Evolutionary conservation across 2,329 filamentous ascomycete species (phyloP), one percentile per base, ranked within the genome.

Genomic region (Fusarium musae): DNA sequence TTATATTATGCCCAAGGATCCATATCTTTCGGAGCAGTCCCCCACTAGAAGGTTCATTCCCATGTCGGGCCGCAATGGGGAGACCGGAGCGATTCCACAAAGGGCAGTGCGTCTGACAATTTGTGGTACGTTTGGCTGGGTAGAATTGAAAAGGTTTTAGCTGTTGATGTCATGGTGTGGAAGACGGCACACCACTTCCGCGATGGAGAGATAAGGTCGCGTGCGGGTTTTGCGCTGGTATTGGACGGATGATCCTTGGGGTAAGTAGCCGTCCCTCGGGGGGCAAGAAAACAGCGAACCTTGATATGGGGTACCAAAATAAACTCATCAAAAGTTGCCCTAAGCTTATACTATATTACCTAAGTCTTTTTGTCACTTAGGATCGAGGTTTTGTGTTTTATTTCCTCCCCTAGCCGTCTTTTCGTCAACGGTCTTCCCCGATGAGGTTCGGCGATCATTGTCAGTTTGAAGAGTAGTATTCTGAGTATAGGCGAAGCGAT

Each of bases 1-100:
- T 69, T 67, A 66, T 66, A 70, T 66, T 43, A 69, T 50, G 30
- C 46, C 42, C 46, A 49, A 60, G 57, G 36, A 68, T 68, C 65
- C 65, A 63, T 67, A 49, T 63, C 59, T 43, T 68, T 47, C 46
- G 39, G 43, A 50, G n/a, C 57, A 34, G 30, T 42, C 47, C 64
- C 66, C 65, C 66, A 67, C 66, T 52, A 52, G 37, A 26, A 63
- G 49, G 56, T 63, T 63, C 32, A 44, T 37, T 49, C 49, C 58
- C 66, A 62, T 60, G 56, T 74, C 71, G 71, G 71, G 71, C 71
- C 71, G 71, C 71, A 74, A 74, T 74, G 71, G 68, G 43, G 42
- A 56, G 46, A 56, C 62, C 71, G 71, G 63, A 34, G 49, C 60
- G 67, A 74, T 58, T 30, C 71, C 71, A 32, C 67, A 57, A 72